Evolutionary conservation across 2,329 filamentous ascomycete species (phyloP).

Genomic region (Phialophora macrospora): DNA sequence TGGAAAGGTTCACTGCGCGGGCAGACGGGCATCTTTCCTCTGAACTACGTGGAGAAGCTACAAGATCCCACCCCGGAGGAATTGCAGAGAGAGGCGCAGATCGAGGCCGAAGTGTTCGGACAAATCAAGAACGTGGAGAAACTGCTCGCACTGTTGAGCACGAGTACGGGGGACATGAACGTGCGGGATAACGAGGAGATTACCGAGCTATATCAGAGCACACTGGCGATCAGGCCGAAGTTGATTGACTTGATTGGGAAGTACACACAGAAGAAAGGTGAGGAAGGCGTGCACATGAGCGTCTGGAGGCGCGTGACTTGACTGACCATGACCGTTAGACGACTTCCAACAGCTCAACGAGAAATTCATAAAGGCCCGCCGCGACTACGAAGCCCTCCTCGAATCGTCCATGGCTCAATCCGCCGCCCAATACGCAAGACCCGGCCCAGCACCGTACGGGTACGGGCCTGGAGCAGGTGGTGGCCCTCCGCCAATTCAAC

Average conservation of each 20-base stretch:
- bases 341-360: conserved; percentile 98
- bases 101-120: conserved; percentile 81
- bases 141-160: conserved; percentile 85
- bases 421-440: conserved; percentile 60
- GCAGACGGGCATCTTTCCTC: conserved; percentile 94
- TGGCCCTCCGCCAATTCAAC: conserved; percentile 37
- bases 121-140: conserved; percentile 80
- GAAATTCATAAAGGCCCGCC: conserved; percentile 97
- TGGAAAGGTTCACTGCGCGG: conserved; percentile 95
- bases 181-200: conserved; percentile 98
- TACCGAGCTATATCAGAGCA: conserved; percentile 86
- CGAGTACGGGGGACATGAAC: conserved; percentile 76
- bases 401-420: conserved; percentile 96
- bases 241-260: conserved; percentile 98
- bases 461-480: conserved; percentile 42
- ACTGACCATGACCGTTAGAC: conserved; percentile 61
- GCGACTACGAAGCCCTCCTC: conserved; percentile 94
- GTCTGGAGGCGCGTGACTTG: conserved; percentile 2
- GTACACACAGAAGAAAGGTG: conserved; percentile 98
- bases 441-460: conserved; percentile 44
- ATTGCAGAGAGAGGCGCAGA: conserved; percentile 91
- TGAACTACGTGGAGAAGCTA: conserved; percentile 98
- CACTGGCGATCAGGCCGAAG: conserved; percentile 91
- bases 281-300: conserved; percentile 23
- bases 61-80: conserved; percentile 93